Evolutionary conservation across 352 stramenopile genomes (phyloP).

Genomic region (Pythium rishiriense): DNA sequence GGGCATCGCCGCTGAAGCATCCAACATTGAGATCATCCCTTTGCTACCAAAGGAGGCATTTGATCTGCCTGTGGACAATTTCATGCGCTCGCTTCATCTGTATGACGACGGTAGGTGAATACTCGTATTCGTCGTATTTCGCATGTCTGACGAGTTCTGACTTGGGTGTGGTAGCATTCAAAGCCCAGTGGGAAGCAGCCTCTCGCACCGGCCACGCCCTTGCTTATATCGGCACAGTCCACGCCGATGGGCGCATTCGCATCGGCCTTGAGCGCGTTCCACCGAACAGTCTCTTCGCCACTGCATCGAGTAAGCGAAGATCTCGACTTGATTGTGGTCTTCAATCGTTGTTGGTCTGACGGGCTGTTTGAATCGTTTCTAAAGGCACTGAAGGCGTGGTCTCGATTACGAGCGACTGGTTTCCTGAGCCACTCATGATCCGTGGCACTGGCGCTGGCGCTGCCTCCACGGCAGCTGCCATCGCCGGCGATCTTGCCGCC

Average conservation of each 20-base stretch:
- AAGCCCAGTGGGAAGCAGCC: constrained; percentile 32
- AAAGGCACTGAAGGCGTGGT: constrained; percentile 63
- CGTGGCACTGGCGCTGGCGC: constrained; percentile 62
- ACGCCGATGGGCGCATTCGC: constrained; percentile 35
- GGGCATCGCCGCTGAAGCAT: constrained; percentile 36
- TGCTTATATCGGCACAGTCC: constrained; percentile 59
- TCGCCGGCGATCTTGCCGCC: constrained; percentile 48
- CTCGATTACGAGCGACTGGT: constrained; percentile 58
- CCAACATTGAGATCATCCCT: constrained; percentile 42
- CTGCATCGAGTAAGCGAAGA: constrained; percentile 28
- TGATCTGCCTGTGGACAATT: constrained; percentile 46
- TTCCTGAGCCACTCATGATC: constrained; percentile 55
- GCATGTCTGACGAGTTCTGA: not conserved
- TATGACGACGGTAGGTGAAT: constrained; percentile 36
- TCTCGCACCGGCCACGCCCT: constrained; percentile 32
- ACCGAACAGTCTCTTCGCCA: constrained; percentile 38
- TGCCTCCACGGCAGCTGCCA: constrained; percentile 56
- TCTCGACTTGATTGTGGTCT: no score
- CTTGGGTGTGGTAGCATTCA: constrained; percentile 19
- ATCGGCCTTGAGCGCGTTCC: constrained; percentile 40
- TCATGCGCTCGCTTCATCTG: constrained; percentile 43
- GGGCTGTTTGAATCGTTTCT: not conserved
- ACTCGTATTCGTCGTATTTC: not conserved
- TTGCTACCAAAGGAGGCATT: constrained; percentile 48
- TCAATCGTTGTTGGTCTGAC: not conserved